These are phyloP conservation scores for Neurospora sp. DNA, from an alignment of 495 filamentous ascomycete species.

Conservation along the genomic window DNA sequence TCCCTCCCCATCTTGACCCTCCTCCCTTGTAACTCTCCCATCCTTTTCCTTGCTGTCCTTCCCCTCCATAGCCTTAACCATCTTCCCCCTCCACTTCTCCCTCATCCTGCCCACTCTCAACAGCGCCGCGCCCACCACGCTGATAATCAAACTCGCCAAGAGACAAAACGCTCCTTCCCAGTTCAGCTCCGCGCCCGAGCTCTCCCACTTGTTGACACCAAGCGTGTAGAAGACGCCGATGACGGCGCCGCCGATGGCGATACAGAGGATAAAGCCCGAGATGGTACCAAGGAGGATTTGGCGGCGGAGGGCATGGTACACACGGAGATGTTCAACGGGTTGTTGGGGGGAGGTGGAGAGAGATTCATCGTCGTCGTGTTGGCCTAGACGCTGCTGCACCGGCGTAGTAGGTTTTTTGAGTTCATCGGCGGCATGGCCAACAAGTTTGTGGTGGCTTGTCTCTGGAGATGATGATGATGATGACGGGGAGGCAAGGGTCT, in stretches of 20 bases:
- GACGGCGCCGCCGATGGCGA: slow-evolving; percentile 59
- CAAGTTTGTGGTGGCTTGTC: slow-evolving; percentile 22
- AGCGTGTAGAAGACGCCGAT: slow-evolving; percentile 73
- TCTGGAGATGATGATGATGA: slow-evolving; percentile 16
- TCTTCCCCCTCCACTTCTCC: slow-evolving; percentile 74
- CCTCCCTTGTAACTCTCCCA: background rate
- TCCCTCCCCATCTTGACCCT: background rate
- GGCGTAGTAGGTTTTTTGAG: background rate
- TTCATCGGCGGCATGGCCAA: background rate
- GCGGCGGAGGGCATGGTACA: background rate
- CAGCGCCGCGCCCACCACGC: slow-evolving; percentile 65
- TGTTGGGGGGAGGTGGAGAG: background rate
- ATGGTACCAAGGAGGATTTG: slow-evolving; percentile 38
- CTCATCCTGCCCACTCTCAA: slow-evolving; percentile 76
- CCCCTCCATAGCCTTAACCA: slow-evolving; percentile 55
- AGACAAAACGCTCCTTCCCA: slow-evolving; percentile 72
- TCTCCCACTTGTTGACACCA: slow-evolving; percentile 53
- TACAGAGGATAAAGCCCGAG: slow-evolving; percentile 54
- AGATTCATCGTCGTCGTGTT: background rate
- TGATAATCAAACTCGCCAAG: slow-evolving; percentile 65
- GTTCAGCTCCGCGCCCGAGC: slow-evolving; percentile 47
- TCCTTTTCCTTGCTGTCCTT: slow-evolving; percentile 12
- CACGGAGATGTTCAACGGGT: background rate
- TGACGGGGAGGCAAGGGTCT: slow-evolving; percentile 50
- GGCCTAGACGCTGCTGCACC: background rate